Conservation (phyloP, 1,139 yeast species). For the Saccharomyces pastorianus region DNA sequence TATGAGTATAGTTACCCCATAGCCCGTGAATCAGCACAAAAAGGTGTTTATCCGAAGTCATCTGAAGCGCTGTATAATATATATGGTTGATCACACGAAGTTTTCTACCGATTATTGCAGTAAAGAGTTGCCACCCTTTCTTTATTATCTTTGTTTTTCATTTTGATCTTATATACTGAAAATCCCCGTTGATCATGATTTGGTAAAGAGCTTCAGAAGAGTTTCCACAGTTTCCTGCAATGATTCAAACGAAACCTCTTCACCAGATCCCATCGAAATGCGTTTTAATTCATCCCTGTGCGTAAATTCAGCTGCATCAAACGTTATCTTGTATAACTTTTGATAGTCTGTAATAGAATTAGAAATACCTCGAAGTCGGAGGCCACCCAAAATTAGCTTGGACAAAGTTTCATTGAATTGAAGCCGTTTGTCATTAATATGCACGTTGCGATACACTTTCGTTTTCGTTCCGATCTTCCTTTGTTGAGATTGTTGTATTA, state of each 20-base stretch:
- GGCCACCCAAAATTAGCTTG: slow-evolving; percentile 26
- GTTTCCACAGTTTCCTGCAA: slow-evolving; percentile 27
- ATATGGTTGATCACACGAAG: not conserved
- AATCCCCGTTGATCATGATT: slow-evolving; percentile 9
- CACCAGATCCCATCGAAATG: slow-evolving; percentile 6
- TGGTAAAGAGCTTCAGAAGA: slow-evolving; percentile 19
- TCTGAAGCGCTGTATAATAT: not conserved
- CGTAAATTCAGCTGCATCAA: slow-evolving; percentile 28
- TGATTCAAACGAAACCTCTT: slow-evolving; percentile 19
- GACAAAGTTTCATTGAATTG: slow-evolving; percentile 27
- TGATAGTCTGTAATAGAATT: slow-evolving; percentile 23
- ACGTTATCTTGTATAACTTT: slow-evolving; percentile 27
- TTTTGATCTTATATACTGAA: not conserved
- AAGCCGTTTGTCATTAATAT: slow-evolving; percentile 17
- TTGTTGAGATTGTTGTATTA: slow-evolving; percentile 15
- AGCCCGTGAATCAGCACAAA: slow-evolving; percentile 81
- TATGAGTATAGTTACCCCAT: slow-evolving; percentile 78
- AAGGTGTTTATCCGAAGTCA: slow-evolving; percentile 43
- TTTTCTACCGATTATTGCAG: not conserved
- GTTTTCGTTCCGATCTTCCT: slow-evolving; percentile 10
- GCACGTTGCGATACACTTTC: slow-evolving; percentile 13
- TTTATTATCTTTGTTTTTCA: not conserved
- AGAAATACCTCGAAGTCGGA: slow-evolving; percentile 27
- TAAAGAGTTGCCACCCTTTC: not conserved
- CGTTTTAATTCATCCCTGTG: slow-evolving; percentile 21